Evolutionary conservation across 345 rosid species (phyloP), one percentile per base, ranked within the genome.

Genomic region (Pistacia atlantica): DNA sequence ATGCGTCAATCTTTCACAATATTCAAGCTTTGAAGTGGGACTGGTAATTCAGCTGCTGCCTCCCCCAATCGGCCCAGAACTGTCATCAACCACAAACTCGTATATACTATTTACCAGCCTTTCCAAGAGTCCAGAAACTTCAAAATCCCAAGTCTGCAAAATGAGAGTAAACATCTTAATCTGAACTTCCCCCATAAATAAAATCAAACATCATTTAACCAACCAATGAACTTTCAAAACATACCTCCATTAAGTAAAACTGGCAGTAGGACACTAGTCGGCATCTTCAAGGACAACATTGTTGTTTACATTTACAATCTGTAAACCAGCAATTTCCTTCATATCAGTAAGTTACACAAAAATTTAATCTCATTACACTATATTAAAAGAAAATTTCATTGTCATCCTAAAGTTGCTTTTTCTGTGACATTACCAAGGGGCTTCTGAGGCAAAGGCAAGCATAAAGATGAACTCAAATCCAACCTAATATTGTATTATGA

Each of bases 291-390:
- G 66, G 45, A 83, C 76, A 22, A 45, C 71, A 72, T 87, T 54
- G 93, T 72, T 80, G 93, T 72, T 81, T 88, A 85, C 86, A 54
- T 54, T 92, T 84, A 86, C 88, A 72, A 91, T 80, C 97, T 91
- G 88, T 62, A 73, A 84, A 42, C 46, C 46, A 42, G 46, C 35
- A 35, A n/a, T 33, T 69, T 52, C 35, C 45, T 18, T 38, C 51
- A 38, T 20, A 71, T 22, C 25, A 22, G 25, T 22, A 22, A 22
- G 25, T 31, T 31, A 31, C 28, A 17, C 4, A 18, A 73, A 4
- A 60, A 61, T 5, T 49, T 22, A 25, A 60, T 59, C 55, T 28
- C 42, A 14, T 25, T 14, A 13, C 49, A 31, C 1, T 17, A 18
- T n/a, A 25, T 31, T 1, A 42, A 12, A 38, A 35, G 20, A 66